These are phyloP conservation scores for Amphicarpaea edgeworthii DNA, from an alignment of 306 rosid species.

Conservation along the genomic window DNA sequence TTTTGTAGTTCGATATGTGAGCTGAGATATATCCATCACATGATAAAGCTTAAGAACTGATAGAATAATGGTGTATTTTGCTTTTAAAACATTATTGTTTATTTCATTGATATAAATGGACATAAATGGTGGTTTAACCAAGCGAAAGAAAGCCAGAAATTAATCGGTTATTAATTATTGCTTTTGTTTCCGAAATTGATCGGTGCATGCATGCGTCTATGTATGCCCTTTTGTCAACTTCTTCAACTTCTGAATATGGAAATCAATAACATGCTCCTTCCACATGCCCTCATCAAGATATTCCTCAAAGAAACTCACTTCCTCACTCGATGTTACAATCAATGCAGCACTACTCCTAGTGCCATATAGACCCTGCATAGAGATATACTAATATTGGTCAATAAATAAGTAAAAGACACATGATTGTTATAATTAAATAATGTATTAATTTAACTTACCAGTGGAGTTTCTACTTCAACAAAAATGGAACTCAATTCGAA, in stretches of 20 bases:
- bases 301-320: constrained; percentile 54
- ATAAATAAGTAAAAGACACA: not conserved
- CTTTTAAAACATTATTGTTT: too few species aligned
- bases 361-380: constrained; percentile 64
- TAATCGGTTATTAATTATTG: not conserved
- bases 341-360: constrained; percentile 69
- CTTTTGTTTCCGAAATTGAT: not conserved
- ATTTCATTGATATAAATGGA: too few species aligned
- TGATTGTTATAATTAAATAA: not conserved
- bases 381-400: not conserved
- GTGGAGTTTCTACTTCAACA: constrained; percentile 64
- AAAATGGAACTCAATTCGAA: constrained; percentile 65
- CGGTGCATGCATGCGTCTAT: not conserved
- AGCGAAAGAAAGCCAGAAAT: not conserved
- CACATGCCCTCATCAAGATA: constrained; percentile 52
- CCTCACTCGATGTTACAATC: constrained; percentile 52
- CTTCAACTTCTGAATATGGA: constrained; percentile 46
- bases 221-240: not conserved
- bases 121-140: not conserved
- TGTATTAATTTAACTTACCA: constrained; percentile 45
- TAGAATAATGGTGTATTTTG: too few species aligned
- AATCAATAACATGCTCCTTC: constrained; percentile 62
- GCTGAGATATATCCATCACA: too few species aligned
- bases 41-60: too few species aligned
- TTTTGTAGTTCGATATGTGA: too few species aligned